phyloP scores from a whole-genome alignment of 495 filamentous ascomycete genomes.

The Penicillium samsonianum region DNA sequence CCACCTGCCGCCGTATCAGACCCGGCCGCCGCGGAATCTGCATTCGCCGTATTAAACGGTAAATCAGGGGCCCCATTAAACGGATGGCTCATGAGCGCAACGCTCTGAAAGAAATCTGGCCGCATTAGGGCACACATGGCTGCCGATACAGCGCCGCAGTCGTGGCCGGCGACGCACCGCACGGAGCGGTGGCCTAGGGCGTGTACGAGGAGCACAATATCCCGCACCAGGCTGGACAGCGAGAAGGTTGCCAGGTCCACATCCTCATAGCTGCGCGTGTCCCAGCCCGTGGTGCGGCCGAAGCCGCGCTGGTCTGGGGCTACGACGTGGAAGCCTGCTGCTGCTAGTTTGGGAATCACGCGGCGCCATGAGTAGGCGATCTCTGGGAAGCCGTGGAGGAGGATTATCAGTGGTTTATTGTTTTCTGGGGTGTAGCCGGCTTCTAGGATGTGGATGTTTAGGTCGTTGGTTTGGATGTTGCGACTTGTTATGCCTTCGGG shows the following conservation, averaged over 20 bases:
- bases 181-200: constrained; percentile 59
- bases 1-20: constrained; percentile 12
- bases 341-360: constrained; percentile 56
- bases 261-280: constrained; percentile 46
- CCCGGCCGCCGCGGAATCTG: background rate
- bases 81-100: constrained; percentile 58
- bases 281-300: constrained; percentile 65
- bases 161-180: constrained; percentile 64
- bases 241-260: constrained; percentile 60
- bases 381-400: constrained; percentile 68
- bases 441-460: constrained; percentile 63
- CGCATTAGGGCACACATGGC: constrained; percentile 61
- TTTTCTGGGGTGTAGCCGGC: constrained; percentile 41
- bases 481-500: constrained; percentile 52
- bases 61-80: constrained; percentile 52
- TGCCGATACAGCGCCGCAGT: constrained; percentile 63
- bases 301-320: constrained; percentile 71
- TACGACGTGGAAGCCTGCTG: constrained; percentile 61
- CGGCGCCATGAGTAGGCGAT: constrained; percentile 71
- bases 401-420: constrained; percentile 58
- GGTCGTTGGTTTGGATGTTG: constrained; percentile 49
- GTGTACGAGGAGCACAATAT: constrained; percentile 61
- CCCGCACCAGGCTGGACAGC: constrained; percentile 60
- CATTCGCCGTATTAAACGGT: constrained; percentile 52
- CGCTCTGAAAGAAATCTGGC: constrained; percentile 62